Evolutionary conservation across 345 rosid species (phyloP), one percentile per base, ranked within the genome.

Genomic region (Lumnitzera littorea): DNA sequence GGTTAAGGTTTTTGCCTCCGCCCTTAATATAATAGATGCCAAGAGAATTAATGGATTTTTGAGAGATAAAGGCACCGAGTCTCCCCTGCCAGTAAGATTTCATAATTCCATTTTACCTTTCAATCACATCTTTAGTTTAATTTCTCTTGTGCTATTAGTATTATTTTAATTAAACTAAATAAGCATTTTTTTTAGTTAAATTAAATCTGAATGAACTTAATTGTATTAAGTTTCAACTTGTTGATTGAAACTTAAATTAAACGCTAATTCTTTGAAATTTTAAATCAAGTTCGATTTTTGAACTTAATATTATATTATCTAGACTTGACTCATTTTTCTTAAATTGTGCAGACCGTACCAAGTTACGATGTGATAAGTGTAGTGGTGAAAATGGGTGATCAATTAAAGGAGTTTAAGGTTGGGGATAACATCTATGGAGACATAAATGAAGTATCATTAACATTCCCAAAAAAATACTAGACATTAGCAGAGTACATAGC

Each of bases 291-390:
- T 27, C 1, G 31, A 27, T 2, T 2, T 20, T 27, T 5, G 1
- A 27, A 2, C 31, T 27, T 2, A 27, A 2, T 2, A 27, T 27
- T 27, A 27, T 5, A 27, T 27, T 27, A 1, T 27, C 0, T 5
- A 2, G 5, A 5, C 1, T 5, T 5, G 2, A 27, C 5, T 27
- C 31, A 27, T 27, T 27, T 27, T 27, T 0, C 20, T 20, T 20
- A 20, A 20, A 20, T 20, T 20, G 20, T 20, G 1, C 1, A 20
- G 20, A 1, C 20, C 57, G 90, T 88, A 66, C 98, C 95, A 66
- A 91, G 98, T 47, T 86, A 91, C 53, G 91, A 91, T 64, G 84
- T 88, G 49, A 81, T 90, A 1, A 96, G 98, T 27, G 76, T 84
- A 56, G 96, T 88, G 70, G 91, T 82, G 49, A 88, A 83, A 48